Evolutionary conservation across 371 early-diverging fungal species (phyloP).

Genomic region (Actinomortierella wolfii): DNA sequence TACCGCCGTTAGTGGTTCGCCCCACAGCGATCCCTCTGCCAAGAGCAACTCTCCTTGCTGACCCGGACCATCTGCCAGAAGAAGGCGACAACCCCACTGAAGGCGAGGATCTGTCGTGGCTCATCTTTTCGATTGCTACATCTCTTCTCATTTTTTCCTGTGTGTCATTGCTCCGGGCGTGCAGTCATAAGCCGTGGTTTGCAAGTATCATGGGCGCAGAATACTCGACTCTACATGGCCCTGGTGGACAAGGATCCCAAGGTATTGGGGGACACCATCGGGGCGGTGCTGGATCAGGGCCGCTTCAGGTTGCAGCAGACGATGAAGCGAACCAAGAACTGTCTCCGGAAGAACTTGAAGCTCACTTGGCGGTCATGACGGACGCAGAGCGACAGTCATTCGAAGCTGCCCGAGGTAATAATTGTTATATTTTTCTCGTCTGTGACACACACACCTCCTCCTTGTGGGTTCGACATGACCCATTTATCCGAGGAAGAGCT

Average conservation of each 20-base stretch:
- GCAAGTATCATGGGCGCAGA: conserved; percentile 13
- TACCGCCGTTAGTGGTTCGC: too few species aligned
- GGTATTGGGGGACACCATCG: too few species aligned
- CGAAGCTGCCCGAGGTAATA: conserved; percentile 28
- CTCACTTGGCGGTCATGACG: conserved; percentile 24
- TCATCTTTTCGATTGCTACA: conserved; percentile 2
- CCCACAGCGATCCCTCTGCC: too few species aligned
- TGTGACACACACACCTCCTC: not conserved
- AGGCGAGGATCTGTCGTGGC: too few species aligned
- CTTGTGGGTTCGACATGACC: too few species aligned
- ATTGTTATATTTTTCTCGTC: not conserved
- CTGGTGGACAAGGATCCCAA: conserved; percentile 2
- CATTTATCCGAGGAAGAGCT: too few species aligned
- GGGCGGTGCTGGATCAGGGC: conserved; percentile 21
- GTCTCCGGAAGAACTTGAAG: conserved; percentile 22
- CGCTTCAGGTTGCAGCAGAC: conserved; percentile 27
- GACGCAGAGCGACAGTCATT: conserved; percentile 36
- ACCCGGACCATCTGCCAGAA: too few species aligned
- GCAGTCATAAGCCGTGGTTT: not conserved
- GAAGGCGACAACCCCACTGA: too few species aligned
- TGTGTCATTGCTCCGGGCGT: not conserved
- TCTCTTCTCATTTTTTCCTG: not conserved
- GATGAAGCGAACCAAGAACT: conserved; percentile 27
- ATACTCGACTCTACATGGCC: too few species aligned
- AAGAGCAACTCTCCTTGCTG: too few species aligned